phyloP scores from a whole-genome alignment of 202 grass and related monocot species.

The Musa balbisiana region DNA sequence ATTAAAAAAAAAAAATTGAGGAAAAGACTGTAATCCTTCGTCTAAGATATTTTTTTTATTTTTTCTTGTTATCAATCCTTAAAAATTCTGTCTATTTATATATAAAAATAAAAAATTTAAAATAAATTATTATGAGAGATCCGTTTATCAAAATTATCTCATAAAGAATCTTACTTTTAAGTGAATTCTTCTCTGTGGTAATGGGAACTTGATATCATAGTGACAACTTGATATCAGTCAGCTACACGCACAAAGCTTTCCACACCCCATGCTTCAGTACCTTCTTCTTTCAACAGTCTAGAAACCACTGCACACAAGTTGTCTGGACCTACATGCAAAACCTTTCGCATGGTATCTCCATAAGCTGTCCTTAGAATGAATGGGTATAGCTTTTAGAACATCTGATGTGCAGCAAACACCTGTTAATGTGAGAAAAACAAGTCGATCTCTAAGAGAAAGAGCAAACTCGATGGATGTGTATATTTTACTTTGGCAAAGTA shows the following conservation, averaged over 20 bases:
- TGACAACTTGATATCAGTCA: no score
- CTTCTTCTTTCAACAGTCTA: constrained; percentile 77
- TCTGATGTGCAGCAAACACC: constrained; percentile 77
- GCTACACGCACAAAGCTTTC: constrained; percentile 16
- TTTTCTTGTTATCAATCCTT: no score
- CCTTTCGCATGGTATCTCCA: constrained; percentile 51
- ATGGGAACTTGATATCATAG: no score
- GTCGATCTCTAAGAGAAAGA: not conserved
- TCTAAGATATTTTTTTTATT: no score
- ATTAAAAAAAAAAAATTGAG: no score
- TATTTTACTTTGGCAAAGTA: not conserved
- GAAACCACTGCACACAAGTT: constrained; percentile 70
- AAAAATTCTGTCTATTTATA: no score
- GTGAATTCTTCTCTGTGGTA: no score
- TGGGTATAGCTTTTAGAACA: constrained; percentile 68
- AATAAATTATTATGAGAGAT: no score
- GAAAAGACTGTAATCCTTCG: no score
- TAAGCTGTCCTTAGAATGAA: constrained; percentile 73
- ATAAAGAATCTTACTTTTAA: no score
- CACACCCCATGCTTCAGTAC: constrained; percentile 73
- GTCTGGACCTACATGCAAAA: constrained; percentile 97
- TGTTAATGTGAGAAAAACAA: constrained; percentile 23
- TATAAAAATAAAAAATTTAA: no score
- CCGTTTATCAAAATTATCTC: no score
- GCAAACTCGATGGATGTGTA: not conserved